Evolutionary conservation across 2,329 filamentous ascomycete genomes (phyloP).

Genomic region (Chaetoscypha palmicola): DNA sequence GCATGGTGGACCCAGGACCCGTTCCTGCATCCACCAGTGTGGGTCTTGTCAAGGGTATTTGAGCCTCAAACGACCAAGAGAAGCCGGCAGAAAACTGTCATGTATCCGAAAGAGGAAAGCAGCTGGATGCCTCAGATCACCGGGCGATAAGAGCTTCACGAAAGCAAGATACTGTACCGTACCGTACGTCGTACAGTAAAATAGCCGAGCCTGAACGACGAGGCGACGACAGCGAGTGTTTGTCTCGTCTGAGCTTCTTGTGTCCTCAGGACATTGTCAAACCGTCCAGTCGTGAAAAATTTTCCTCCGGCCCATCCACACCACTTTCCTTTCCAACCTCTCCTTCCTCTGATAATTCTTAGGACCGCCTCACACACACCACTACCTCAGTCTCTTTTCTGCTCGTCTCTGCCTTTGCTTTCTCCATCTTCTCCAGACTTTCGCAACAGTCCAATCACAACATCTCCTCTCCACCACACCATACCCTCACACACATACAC

Average conservation of each 20-base stretch:
- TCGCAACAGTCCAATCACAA: conserved; percentile 15
- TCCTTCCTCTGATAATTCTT: conserved; percentile 14
- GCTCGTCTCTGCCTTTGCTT: conserved; percentile 11
- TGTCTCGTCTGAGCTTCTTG: conserved; percentile 6
- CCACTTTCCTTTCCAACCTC: conserved; percentile 14
- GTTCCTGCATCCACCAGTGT: conserved; percentile 9
- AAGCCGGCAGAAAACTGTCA: conserved; percentile 5
- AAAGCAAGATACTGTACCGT: not conserved
- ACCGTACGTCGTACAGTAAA: no score
- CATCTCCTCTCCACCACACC: conserved; percentile 11
- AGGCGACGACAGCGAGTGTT: conserved; percentile 1
- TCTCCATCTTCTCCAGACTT: conserved; percentile 19
- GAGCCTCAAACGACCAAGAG: conserved; percentile 16
- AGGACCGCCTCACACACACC: conserved; percentile 9
- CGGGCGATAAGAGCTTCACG: conserved; percentile 8
- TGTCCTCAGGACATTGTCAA: conserved; percentile 3
- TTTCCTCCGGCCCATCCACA: conserved; percentile 14
- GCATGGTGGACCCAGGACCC: not conserved
- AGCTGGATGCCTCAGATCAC: conserved; percentile 17
- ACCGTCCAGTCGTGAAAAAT: conserved; percentile 15
- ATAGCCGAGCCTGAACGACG: conserved; percentile 11
- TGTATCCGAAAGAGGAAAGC: conserved; percentile 8
- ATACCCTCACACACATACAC: conserved; percentile 42
- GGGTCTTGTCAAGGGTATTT: conserved; percentile 4
- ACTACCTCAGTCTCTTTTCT: conserved; percentile 4